Evolutionary conservation across 306 rosid species (phyloP).

Genomic region (Acacia confusa): DNA sequence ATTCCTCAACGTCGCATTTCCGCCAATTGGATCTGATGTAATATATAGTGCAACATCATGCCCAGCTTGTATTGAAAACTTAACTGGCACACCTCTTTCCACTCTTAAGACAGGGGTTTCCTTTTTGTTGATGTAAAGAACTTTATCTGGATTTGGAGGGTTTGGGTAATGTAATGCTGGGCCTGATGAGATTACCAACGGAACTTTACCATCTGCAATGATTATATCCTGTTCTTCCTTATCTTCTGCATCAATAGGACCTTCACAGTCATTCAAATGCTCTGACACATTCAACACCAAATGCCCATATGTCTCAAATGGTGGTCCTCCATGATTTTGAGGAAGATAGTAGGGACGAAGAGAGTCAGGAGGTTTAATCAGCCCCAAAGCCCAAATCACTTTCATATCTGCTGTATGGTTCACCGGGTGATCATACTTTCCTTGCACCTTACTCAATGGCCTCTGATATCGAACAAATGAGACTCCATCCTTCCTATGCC

Average conservation of each 20-base stretch:
- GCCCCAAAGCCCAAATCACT: slow-evolving; percentile 90
- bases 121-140: slow-evolving; percentile 83
- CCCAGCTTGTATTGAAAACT: slow-evolving; percentile 83
- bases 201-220: slow-evolving; percentile 71
- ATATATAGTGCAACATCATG: slow-evolving; percentile 80
- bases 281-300: slow-evolving; percentile 68
- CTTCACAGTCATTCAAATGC: slow-evolving; percentile 66
- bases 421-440: slow-evolving; percentile 69
- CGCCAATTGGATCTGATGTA: slow-evolving; percentile 84
- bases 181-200: slow-evolving; percentile 60
- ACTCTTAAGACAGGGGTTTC: slow-evolving; percentile 88
- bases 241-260: slow-evolving; percentile 78
- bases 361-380: slow-evolving; percentile 71
- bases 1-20: slow-evolving; percentile 83
- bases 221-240: slow-evolving; percentile 88
- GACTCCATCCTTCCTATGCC: slow-evolving; percentile 78
- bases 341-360: slow-evolving; percentile 78
- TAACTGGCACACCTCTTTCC: slow-evolving; percentile 87
- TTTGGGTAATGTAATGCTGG: slow-evolving; percentile 70
- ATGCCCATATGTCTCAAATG: slow-evolving; percentile 50
- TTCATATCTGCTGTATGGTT: slow-evolving; percentile 50
- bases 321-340: slow-evolving; percentile 69
- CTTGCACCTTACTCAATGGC: slow-evolving; percentile 54
- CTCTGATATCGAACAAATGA: slow-evolving; percentile 68
- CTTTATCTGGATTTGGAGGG: slow-evolving; percentile 83